Conservation (phyloP, 2,329 filamentous ascomycete genomes). For the Colletotrichum horii region DNA sequence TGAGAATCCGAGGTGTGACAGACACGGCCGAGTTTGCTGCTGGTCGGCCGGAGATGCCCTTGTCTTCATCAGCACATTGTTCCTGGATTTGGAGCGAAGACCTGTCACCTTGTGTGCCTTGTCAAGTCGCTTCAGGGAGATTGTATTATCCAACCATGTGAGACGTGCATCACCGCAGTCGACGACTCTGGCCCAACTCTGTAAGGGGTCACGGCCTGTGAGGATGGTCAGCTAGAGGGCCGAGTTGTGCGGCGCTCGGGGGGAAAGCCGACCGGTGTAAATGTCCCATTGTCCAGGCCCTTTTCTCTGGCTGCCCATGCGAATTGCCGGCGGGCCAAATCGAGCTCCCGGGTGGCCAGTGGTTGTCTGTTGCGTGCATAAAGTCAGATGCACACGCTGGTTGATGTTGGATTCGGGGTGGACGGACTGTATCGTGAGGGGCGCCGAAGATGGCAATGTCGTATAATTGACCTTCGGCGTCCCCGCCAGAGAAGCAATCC, state of each 20-base stretch:
- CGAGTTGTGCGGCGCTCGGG: not conserved
- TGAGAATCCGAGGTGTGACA: constrained; percentile 57
- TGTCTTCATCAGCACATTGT: constrained; percentile 6
- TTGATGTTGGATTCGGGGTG: not conserved
- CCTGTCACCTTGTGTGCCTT: constrained; percentile 61
- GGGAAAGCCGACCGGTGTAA: constrained; percentile 26
- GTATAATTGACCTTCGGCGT: constrained; percentile 10
- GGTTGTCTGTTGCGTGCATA: constrained; percentile 6
- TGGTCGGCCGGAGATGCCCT: constrained; percentile 35
- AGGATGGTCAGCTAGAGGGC: constrained; percentile 2
- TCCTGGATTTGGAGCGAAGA: not conserved
- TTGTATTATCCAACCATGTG: constrained; percentile 77
- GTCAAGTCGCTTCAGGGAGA: constrained; percentile 77
- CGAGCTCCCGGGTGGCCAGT: constrained; percentile 32
- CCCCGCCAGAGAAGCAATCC: constrained; percentile 28
- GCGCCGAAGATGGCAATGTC: constrained; percentile 35
- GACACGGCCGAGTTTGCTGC: constrained; percentile 49
- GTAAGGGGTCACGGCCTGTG: constrained; percentile 11
- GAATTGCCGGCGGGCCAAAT: constrained; percentile 31
- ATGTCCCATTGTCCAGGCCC: constrained; percentile 25
- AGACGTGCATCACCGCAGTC: constrained; percentile 83
- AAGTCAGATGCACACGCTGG: not conserved
- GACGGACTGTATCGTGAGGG: constrained; percentile 31
- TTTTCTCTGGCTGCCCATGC: constrained; percentile 29
- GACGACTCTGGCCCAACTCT: constrained; percentile 50